Evolutionary conservation across 179 eudicot species (phyloP).

Genomic region (Beta lomatogona): DNA sequence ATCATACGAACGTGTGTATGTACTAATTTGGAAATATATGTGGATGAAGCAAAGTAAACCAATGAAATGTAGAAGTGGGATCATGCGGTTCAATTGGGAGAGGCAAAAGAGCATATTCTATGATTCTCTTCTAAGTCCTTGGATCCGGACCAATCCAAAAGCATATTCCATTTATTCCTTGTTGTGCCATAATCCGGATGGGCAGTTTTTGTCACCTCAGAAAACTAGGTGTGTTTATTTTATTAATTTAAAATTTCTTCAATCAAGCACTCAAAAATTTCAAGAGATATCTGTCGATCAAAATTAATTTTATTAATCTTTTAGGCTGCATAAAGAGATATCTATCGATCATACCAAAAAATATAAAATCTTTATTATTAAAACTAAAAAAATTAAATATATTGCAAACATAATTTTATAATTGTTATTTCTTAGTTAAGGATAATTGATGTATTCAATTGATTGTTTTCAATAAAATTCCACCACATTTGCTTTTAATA

Average conservation of each 20-base stretch:
- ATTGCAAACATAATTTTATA: too few species aligned
- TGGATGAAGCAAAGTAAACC: not conserved
- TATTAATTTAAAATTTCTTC: not conserved
- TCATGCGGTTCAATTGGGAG: not conserved
- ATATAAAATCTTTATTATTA: too few species aligned
- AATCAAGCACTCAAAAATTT: not conserved
- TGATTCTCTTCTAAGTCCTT: too few species aligned
- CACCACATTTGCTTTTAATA: too few species aligned
- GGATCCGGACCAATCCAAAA: constrained; percentile 18
- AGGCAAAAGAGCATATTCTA: constrained; percentile 21
- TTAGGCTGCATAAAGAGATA: not conserved
- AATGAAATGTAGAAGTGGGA: not conserved
- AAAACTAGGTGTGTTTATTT: not conserved
- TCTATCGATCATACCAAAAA: not conserved
- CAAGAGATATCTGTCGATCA: too few species aligned
- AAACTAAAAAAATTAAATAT: too few species aligned
- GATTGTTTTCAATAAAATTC: too few species aligned
- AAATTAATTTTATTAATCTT: not conserved
- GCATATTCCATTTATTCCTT: constrained; percentile 22
- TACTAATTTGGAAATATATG: too few species aligned
- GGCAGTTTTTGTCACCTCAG: constrained; percentile 13
- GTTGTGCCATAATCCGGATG: constrained; percentile 5
- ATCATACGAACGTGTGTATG: too few species aligned
- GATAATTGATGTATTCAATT: too few species aligned
- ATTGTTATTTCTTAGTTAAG: too few species aligned